Percentiles rank a stretch among this genome's conserved stretches.
These are phyloP conservation scores for Erigeron philadelphicus DNA, from an alignment of 140 eudicot genomes.

Conservation along the genomic window DNA sequence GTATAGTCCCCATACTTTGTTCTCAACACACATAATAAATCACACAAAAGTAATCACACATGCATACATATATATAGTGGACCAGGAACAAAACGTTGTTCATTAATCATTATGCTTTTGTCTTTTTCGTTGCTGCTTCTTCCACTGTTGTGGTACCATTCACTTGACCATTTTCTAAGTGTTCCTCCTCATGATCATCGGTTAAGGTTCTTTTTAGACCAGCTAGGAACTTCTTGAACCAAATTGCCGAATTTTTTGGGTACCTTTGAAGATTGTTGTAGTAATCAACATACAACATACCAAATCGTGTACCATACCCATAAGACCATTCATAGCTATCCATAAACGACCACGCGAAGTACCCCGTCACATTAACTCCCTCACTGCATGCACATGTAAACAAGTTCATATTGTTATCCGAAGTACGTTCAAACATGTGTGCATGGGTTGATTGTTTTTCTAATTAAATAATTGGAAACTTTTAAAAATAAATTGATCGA, in stretches of 20 bases:
- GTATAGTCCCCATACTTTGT: no score
- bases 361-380: constrained; percentile 18
- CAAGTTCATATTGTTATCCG: not conserved
- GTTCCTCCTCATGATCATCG: not conserved
- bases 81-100: no score
- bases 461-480: no score
- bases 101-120: not conserved
- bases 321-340: constrained; percentile 30
- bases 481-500: no score
- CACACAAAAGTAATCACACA: no score
- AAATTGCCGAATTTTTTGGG: constrained; percentile 28
- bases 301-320: constrained; percentile 24
- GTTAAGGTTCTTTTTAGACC: constrained; percentile 13
- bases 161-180: constrained; percentile 12
- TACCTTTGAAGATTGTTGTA: constrained; percentile 23
- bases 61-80: no score
- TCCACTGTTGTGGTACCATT: not conserved
- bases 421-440: no score
- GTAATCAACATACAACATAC: constrained; percentile 36
- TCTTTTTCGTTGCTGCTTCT: constrained; percentile 16
- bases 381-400: not conserved
- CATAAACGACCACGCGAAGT: constrained; percentile 31
- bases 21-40: no score
- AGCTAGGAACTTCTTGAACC: constrained; percentile 27
- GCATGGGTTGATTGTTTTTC: no score